Evolutionary conservation across 306 rosid species (phyloP).

Genomic region (Corylus heterophylla): DNA sequence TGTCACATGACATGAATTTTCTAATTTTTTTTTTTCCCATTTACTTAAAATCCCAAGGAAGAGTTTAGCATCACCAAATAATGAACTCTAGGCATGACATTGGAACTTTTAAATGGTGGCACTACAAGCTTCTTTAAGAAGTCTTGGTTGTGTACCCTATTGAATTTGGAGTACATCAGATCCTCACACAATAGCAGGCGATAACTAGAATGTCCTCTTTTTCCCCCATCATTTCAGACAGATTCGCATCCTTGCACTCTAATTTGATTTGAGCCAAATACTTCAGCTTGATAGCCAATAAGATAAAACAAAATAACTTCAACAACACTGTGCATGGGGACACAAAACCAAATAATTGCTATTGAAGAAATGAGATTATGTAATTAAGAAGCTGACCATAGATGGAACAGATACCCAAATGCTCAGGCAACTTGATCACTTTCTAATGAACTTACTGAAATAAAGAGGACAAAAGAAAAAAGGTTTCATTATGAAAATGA

Average conservation of each 20-base stretch:
- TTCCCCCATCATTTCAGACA: not conserved
- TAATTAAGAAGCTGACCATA: not conserved
- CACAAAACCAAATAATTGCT: not conserved
- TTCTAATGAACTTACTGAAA: not conserved
- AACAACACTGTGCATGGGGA: not conserved
- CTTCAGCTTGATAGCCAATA: not conserved
- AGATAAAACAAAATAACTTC: not conserved
- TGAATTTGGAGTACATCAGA: too few relatives aligned
- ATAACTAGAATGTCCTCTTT: not conserved
- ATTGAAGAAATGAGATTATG: not conserved
- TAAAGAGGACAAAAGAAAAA: not conserved
- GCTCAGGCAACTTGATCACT: not conserved
- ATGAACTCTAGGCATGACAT: not conserved
- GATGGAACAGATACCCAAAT: not conserved
- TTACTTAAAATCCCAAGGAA: not conserved
- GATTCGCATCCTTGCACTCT: not conserved
- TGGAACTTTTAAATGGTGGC: not conserved
- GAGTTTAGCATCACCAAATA: not conserved
- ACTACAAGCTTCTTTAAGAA: not conserved
- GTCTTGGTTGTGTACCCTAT: not conserved
- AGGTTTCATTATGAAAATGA: not conserved
- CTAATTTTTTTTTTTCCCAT: not conserved
- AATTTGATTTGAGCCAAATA: not conserved
- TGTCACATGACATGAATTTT: not conserved
- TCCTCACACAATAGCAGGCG: not conserved